Evolutionary conservation across 805 yeast genomes (phyloP).

Genomic region (Schizosaccharomyces octosporus): DNA sequence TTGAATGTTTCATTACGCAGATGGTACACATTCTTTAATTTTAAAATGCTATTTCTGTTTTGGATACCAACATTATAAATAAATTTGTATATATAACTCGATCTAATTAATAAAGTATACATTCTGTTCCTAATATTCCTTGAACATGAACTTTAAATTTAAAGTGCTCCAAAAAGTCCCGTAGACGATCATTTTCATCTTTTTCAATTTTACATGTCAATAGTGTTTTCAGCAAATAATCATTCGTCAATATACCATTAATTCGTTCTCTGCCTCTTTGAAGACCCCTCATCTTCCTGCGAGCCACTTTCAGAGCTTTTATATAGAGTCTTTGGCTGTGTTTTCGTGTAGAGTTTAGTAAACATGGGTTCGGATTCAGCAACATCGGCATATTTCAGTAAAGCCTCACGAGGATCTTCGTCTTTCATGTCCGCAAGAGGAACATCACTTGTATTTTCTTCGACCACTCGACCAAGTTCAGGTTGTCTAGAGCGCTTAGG

Average conservation of each 20-base stretch:
- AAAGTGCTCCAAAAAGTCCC: no score
- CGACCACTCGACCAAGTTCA: constrained; percentile 6
- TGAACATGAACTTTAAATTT: not conserved
- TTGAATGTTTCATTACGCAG: not conserved
- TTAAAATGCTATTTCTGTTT: no score
- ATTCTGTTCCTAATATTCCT: not conserved
- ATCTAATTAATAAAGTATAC: no score
- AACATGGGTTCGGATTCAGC: constrained; percentile 11
- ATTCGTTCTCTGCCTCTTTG: not conserved
- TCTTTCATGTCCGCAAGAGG: constrained; percentile 4
- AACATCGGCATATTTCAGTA: constrained; percentile 12
- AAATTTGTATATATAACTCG: no score
- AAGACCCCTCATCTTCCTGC: constrained; percentile 4
- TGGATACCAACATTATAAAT: no score
- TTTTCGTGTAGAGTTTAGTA: constrained; percentile 7
- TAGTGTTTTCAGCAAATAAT: no score
- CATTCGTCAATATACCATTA: not conserved
- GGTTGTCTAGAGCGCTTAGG: constrained; percentile 7
- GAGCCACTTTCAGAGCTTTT: not conserved
- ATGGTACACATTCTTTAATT: not conserved
- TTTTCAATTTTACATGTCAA: no score
- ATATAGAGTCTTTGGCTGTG: constrained; percentile 5
- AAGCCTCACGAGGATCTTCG: constrained; percentile 16
- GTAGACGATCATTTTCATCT: no score
- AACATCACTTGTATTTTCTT: constrained; percentile 5